These are phyloP conservation scores for Aspergillus piperis DNA, from an alignment of 2,329 filamentous ascomycete species.

Conservation along the genomic window DNA sequence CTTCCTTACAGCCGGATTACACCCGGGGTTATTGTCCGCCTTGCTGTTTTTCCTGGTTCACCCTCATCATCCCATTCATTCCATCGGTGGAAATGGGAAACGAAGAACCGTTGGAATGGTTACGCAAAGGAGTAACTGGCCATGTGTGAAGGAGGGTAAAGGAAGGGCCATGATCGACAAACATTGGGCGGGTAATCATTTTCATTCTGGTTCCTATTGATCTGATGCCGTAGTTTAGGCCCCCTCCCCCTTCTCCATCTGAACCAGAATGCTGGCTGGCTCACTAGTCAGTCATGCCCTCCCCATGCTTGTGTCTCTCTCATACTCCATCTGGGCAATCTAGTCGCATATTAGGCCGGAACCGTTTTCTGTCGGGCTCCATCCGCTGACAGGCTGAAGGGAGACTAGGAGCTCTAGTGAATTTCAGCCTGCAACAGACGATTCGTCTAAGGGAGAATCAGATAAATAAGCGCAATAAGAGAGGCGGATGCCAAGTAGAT, in stretches of 20 bases:
- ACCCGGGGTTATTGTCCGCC: not conserved
- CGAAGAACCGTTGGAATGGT: not conserved
- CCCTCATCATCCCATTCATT: not conserved
- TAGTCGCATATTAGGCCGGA: constrained; percentile 16
- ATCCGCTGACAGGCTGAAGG: constrained; percentile 18
- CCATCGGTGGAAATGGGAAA: not conserved
- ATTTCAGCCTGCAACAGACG: constrained; percentile 1
- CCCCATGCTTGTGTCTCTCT: not conserved
- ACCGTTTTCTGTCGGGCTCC: constrained; percentile 27
- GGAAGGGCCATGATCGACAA: not conserved
- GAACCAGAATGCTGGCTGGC: not conserved
- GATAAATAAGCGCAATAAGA: constrained; percentile 2
- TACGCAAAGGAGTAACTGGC: not conserved
- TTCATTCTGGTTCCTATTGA: not conserved
- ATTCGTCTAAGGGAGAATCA: not conserved
- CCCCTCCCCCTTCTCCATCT: not conserved
- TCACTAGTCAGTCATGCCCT: not conserved
- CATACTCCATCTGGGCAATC: not conserved
- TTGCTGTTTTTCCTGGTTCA: not conserved
- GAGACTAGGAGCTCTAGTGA: constrained; percentile 3
- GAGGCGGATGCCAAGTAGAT: not conserved
- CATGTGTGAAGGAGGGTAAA: not conserved
- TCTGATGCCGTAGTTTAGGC: not conserved
- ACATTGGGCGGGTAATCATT: not conserved
- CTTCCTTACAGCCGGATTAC: constrained; percentile 7